phyloP scores from a whole-genome alignment of 768 basidiomycete genomes.

The Mrakia gelida region DNA sequence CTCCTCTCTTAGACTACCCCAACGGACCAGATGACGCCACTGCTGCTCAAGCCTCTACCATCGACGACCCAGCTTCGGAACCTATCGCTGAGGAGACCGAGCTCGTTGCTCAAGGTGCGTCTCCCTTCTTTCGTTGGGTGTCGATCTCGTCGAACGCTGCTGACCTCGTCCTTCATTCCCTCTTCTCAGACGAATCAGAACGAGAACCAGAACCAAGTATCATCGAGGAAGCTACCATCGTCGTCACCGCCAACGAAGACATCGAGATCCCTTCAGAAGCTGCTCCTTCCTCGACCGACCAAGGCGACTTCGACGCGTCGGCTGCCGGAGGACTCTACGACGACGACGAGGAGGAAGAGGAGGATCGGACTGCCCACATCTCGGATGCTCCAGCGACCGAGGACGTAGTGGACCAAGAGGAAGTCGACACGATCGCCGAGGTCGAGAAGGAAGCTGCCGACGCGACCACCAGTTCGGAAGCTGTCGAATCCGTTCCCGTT shows the following conservation, averaged over 20 bases:
- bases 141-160: no score
- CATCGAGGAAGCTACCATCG: slow-evolving; percentile 21
- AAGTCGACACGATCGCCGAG: background rate
- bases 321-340: background rate
- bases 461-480: slow-evolving; percentile 1
- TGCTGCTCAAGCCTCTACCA: background rate
- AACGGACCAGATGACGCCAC: slow-evolving; percentile 15
- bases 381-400: background rate
- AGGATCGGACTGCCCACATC: background rate
- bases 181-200: background rate
- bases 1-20: slow-evolving; percentile 7
- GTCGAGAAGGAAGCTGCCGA: slow-evolving; percentile 14
- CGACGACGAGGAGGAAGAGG: background rate
- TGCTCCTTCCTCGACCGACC: slow-evolving; percentile 6
- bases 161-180: background rate
- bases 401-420: background rate
- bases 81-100: slow-evolving; percentile 2
- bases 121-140: no score
- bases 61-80: background rate
- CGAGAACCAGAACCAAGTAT: background rate
- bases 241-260: slow-evolving; percentile 24
- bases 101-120: background rate
- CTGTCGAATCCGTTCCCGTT: slow-evolving; percentile 24
- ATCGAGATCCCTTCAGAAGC: slow-evolving; percentile 3
- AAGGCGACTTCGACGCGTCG: background rate